phyloP scores from a whole-genome alignment of 495 filamentous ascomycete genomes.

The Aspergillus mulundensis region DNA sequence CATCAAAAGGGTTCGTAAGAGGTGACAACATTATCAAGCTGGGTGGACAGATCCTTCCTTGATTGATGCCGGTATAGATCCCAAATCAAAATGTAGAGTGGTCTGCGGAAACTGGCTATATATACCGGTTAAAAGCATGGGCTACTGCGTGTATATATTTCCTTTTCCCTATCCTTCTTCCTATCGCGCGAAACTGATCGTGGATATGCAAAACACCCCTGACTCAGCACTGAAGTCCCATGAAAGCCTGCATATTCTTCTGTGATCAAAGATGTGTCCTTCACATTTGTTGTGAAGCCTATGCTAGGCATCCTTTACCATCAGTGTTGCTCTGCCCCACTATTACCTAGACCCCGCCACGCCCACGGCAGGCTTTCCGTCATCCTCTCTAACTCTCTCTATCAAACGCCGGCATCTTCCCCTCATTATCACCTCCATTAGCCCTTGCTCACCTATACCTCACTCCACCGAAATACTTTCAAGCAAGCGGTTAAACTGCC shows the following conservation, averaged over 20 bases:
- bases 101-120: background rate
- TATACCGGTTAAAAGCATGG: background rate
- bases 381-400: conserved; percentile 4
- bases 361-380: conserved; percentile 19
- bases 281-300: background rate
- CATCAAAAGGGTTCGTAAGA: conserved; percentile 67
- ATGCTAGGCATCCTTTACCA: background rate
- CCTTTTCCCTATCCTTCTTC: background rate
- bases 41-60: too few relatives aligned
- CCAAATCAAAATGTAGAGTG: background rate
- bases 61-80: too few relatives aligned
- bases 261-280: background rate
- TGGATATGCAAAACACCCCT: background rate
- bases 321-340: conserved; percentile 15
- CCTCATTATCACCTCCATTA: conserved; percentile 15
- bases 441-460: background rate
- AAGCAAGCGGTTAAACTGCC: background rate
- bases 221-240: background rate
- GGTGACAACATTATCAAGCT: too few relatives aligned
- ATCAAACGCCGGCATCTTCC: conserved; percentile 17
- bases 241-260: background rate
- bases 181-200: background rate
- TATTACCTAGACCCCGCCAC: conserved; percentile 18
- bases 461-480: background rate
- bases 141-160: conserved; percentile 3